Base-by-base conservation (phyloP, 108 stramenopile species). In the Skeletonema potamos region DNA sequence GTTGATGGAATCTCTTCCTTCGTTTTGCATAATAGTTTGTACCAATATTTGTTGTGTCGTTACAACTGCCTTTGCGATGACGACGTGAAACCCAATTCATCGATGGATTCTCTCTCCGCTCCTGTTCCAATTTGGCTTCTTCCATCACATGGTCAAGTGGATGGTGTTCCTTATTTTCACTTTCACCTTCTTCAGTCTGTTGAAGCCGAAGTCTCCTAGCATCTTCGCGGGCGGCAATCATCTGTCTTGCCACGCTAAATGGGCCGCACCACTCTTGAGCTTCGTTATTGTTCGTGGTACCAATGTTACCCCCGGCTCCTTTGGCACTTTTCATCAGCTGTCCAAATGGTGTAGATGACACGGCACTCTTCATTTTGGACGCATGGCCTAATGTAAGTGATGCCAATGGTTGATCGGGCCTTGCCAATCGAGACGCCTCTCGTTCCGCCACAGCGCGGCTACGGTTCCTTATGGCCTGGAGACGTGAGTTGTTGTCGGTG, bases 401-500 rank as follows among this genome's bases (percentile, higher is more conserved):
- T 24, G 54, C 46, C 15, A 48, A 7, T 12, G 73, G 76, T 43
- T 72, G 74, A 64, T 84, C 85, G 0, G 89, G 89, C 28, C 89
- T 76, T 9, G 89, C 86, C 54, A 88, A 59, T 36, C 90, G 82
- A 33, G 88, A 79, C 1, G 92, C 92, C 64, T 91, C 92, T 44
- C 92, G 82, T 70, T 93, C 89, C 6, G 92, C 92, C 15, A 93
- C 87, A 15, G 89, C 87, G 13, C 92, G 88, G 60, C 86, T 90
- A 6, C 92, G 86, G 22, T 86, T 81, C 22, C 92, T 81, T 13
- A 89, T 70, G 28, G 30, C 55, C 57, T 60, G 64, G 48, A 64
- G 39, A 2, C 61, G 58, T 41, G 39, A 15, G 39, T 41, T 41
- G 79, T 64, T 34, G 85, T 81, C 58, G 83, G 85, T 17, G 41